Evolutionary conservation across 371 early-diverging fungal species (phyloP).

Genomic region (Actinomucor elegans): DNA sequence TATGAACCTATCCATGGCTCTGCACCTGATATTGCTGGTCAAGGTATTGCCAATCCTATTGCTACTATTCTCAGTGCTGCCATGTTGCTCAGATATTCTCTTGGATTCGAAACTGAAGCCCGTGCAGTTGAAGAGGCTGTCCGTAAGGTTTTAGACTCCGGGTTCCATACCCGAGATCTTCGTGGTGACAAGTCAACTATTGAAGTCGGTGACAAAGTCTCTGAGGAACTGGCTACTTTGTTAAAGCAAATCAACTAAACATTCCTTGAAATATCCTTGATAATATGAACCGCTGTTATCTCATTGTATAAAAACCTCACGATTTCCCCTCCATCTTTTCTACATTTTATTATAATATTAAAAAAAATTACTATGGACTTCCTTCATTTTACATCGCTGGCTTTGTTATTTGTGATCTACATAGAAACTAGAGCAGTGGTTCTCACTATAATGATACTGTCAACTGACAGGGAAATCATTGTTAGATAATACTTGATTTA

Average conservation of each 20-base stretch:
- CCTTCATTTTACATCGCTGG: no score
- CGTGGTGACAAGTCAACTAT: constrained; percentile 81
- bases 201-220: constrained; percentile 89
- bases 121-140: constrained; percentile 90
- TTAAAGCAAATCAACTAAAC: constrained; percentile 36
- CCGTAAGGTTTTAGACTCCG: constrained; percentile 85
- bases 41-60: constrained; percentile 94
- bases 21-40: constrained; percentile 97
- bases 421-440: no score
- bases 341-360: background rate
- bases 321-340: background rate
- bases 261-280: no score
- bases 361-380: no score
- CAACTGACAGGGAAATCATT: no score
- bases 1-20: constrained; percentile 99
- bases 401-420: no score
- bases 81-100: constrained; percentile 91
- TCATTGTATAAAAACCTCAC: background rate
- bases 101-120: constrained; percentile 86
- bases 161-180: constrained; percentile 87
- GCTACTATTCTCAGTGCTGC: constrained; percentile 96
- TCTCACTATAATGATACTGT: no score
- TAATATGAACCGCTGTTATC: background rate
- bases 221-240: constrained; percentile 66
- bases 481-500: no score